Evolutionary conservation across 352 stramenopile genomes (phyloP), one percentile per base, ranked within the genome.

Genomic region (Blastocystis sp.): DNA sequence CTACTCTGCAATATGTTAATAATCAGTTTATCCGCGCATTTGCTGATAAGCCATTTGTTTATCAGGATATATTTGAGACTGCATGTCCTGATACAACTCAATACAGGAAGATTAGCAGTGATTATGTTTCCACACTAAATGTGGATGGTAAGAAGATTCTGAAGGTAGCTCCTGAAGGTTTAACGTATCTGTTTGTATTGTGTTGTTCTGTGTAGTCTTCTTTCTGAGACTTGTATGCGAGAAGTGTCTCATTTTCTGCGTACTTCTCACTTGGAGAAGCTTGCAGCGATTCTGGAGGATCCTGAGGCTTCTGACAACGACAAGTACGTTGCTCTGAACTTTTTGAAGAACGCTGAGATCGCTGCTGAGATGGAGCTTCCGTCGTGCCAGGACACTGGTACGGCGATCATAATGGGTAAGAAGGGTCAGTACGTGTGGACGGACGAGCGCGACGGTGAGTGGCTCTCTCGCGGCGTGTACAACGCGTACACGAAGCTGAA

Each of bases 311-410:
- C 93, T 9, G 91, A 93, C 43, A 97, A 97, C 90, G 94, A 97
- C 90, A 91, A 93, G 53, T 97, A 96, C 77, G 94, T 97, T 26
- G 94, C 94, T 1, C 90, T 96, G 91, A 92, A 95, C 91, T 91
- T 96, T 41, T 89, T 97, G 15, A 95, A 96, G 76, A 97, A 97
- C 90, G 94, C 94, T n/a, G 95, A 95, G 75, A 94, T 97, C 90
- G 94, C 94, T 15, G 91, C 94, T 34, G 92, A 91, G 34, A 91
- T 93, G 76, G 87, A 95, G 50, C 90, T 96, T 69, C 94, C 94
- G 8, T 92, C 92, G 13, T 96, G 94, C 91, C 93, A 96, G 91
- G 94, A 97, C 91, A 97, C 94, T 3, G 94, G 94, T 63, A 97
- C 94, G 18, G 94, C 93, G 26, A 96, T 96, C 87, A 91, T 96